phyloP scores from a whole-genome alignment of 2,329 filamentous ascomycete species.

The Pyrenochaeta sp. region DNA sequence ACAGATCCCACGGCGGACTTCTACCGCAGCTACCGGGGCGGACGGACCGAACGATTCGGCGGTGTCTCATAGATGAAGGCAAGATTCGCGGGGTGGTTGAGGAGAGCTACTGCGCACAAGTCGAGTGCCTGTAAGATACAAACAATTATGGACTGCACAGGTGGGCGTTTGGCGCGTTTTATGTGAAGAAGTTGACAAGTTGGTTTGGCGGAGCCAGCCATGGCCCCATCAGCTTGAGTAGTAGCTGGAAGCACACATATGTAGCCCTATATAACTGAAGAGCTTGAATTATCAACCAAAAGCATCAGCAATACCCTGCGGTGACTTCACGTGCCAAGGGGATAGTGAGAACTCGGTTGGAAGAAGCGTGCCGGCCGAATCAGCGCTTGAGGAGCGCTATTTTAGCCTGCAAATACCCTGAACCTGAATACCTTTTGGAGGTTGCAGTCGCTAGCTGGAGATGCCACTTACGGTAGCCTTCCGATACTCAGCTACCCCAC shows the following conservation, averaged over 20 bases:
- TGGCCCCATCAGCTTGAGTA: not conserved
- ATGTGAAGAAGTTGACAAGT: not conserved
- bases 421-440: not conserved
- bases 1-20: slow-evolving; percentile 85
- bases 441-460: too few relatives aligned
- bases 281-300: not conserved
- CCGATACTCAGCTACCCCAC: not conserved
- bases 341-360: not conserved
- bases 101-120: not conserved
- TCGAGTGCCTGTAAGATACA: not conserved
- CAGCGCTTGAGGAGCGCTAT: not conserved
- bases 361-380: not conserved
- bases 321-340: not conserved
- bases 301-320: not conserved
- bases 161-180: not conserved
- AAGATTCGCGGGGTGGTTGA: not conserved
- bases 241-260: not conserved
- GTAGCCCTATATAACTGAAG: not conserved
- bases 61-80: slow-evolving; percentile 33
- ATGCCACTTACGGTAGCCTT: too few relatives aligned
- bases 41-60: slow-evolving; percentile 42
- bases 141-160: not conserved
- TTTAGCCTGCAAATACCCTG: slow-evolving; percentile 1
- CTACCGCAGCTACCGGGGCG: slow-evolving; percentile 86
- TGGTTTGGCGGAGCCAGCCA: not conserved